These are phyloP conservation scores for Leishmania lainsoni DNA, from an alignment of 208 protist genomes.

Conservation along the genomic window DNA sequence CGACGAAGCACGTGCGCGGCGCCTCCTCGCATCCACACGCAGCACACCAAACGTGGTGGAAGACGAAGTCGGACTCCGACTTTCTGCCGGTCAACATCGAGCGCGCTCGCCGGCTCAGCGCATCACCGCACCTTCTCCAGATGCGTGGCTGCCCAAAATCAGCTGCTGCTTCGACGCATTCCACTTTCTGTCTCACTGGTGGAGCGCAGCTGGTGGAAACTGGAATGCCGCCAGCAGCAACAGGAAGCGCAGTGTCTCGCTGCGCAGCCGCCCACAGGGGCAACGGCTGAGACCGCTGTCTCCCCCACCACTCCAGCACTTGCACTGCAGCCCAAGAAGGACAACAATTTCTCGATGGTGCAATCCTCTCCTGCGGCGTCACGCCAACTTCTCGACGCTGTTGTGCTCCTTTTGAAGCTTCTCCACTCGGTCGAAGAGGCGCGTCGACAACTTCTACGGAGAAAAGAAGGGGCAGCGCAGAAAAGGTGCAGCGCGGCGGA, in stretches of 20 bases:
- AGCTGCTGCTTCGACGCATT: conserved; percentile 67
- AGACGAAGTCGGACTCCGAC: neutral
- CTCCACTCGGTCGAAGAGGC: conserved; percentile 60
- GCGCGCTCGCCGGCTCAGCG: neutral
- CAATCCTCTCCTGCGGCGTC: conserved; percentile 8
- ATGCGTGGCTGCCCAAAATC: conserved; percentile 34
- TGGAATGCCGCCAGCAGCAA: conserved; percentile 23
- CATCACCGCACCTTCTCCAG: neutral
- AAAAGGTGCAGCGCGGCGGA: neutral
- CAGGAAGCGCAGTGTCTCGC: neutral
- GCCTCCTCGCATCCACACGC: conserved; percentile 2
- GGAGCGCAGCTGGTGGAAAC: conserved; percentile 53
- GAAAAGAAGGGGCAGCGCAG: conserved; percentile 17
- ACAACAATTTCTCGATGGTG: neutral
- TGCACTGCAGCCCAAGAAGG: neutral
- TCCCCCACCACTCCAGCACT: neutral
- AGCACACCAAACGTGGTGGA: neutral
- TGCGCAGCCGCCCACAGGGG: neutral
- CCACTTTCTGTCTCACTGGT: conserved; percentile 73
- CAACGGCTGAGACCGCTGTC: neutral
- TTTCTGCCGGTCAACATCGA: conserved; percentile 1
- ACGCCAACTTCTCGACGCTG: conserved; percentile 24
- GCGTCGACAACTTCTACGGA: conserved; percentile 38
- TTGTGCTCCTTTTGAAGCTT: conserved; percentile 30
- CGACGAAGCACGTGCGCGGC: conserved; percentile 16